Base-by-base conservation (phyloP, 2,329 filamentous ascomycete genomes). In the Akanthomyces muscarius region DNA sequence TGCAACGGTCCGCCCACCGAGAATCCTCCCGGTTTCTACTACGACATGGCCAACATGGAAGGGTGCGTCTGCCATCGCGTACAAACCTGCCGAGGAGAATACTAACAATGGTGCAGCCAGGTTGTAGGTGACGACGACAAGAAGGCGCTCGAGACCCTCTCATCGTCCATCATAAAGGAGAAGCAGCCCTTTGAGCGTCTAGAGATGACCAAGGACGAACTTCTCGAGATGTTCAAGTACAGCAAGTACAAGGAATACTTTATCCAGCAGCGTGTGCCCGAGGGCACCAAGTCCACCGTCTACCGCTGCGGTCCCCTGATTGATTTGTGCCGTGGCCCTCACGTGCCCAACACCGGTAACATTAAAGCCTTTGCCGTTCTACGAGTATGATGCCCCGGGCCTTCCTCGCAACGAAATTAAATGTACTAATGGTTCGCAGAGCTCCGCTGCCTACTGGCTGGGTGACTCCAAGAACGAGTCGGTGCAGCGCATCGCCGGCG, bases 221-320 rank as follows among this genome's bases (percentile, higher is more conserved):
- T 98, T 57, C 85, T 95, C 59, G 92, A 97, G 75, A 97, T 98
- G 77, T 98, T 98, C 81, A 86, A 88, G 70, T 96, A 96, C 83
- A 97, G 96, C 84, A 95, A 95, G 76, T 98, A 97, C 83, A 98
- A 99, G 85, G 88, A 96, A 75, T 91, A 97, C 76, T 96, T 98
- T 76, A 98, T 99, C 79, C 89, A 75, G 69, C 75, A 77, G 68
- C 73, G 75, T 52, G 75, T 98, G 65, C 82, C 88, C 45, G 92
- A 97, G 69, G 92, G 92, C 69, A 93, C 92, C 62, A 91, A 85
- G 73, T 96, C 92, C 74, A 98, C 95, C 11, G 94, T 98, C 47
- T 99, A 98, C 77, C 88, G 92, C 67, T 96, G 92, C 72, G 95
- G 95, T 64, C 92, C 92, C 16, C 82, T 98, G 63, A 97, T 98